Evolutionary conservation across 108 stramenopile species (phyloP), one percentile per base, ranked within the genome.

Genomic region (Fragilaria crotonensis): DNA sequence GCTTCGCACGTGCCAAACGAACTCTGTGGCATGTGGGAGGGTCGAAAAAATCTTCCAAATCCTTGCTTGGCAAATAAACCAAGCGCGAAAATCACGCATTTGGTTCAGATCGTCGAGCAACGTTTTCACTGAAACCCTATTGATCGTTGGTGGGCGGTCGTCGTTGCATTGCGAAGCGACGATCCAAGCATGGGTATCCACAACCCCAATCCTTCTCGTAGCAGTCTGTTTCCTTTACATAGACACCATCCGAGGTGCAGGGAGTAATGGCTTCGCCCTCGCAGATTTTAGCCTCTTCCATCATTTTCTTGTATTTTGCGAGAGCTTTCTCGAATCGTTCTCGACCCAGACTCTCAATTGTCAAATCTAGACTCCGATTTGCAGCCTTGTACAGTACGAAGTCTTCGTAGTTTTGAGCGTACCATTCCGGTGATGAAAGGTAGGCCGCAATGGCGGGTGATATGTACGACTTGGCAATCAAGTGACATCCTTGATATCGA

Each of bases 301-400:
- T 28, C 9, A 22, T 29, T 9, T 29, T 54, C 26, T 29, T 5
- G 29, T 21, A 54, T 22, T 28, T 5, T 29, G 14, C 53, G 19
- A 50, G 54, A 31, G 11, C 47, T 23, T 32, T 48, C 18, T 67
- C 68, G 50, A 82, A 75, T 21, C 26, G 31, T 11, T 57, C 44
- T 33, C 48, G 51, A 26, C 81, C 81, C 20, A 82, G 26, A n/a
- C n/a, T 25, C 18, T 66, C 62, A 52, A 82, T 82, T 1, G 81
- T 82, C 45, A 45, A n/a, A 22, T 78, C 81, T 48, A 82, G 63
- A 58, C 77, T 78, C 30, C 48, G 48, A 26, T 63, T 59, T 18
- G 71, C 77, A 21, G 67, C 64, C 1, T 57, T 32, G 33, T 75
- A 52, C 21, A 82, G 33, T 1, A 76, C 29, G 51, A 66, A 64